Base-by-base conservation (phyloP, 768 basidiomycete species). In the Xerocomellus chrysenteron region DNA sequence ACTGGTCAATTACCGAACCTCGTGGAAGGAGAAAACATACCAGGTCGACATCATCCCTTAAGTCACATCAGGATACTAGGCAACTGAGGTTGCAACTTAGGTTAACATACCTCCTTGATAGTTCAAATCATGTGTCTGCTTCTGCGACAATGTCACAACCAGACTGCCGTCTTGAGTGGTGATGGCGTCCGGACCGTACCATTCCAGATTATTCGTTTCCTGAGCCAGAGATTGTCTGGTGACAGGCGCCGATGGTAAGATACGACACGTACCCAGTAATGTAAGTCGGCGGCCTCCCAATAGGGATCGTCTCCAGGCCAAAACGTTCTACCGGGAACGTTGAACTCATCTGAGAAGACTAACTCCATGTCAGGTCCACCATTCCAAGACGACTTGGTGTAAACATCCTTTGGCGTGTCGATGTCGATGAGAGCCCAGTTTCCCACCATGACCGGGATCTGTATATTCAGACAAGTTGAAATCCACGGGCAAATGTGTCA, bases 221-320 rank as follows among this genome's bases (percentile, higher is more conserved):
- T 71, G 39, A 35, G 32, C 32, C 11, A 11, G 19, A 50, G 10
- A 30, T 49, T 78, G 75, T 59, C 73, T 69, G 55, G 17, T 39
- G n/a, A 42, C 75, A 56, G 73, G 67, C 10, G 50, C 21, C 37
- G 39, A 47, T 61, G 54, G 56, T 50, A 69, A 65, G 65, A 64
- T 37, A 68, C 21, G 66, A 55, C 46, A 65, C 74, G 56, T 42
- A 76, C 74, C 71, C 75, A 75, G 51, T 76, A 77, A 57, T 79
- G 71, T 28, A 80, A 56, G 61, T 79, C 68, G 19, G 59, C 75
- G 0, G 78, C 88, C 66, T 90, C 87, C 88, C 88, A 90, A 63
- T 88, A 92, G 4, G 91, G 91, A 68, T 93, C 91, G 60, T 92
- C 90, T 6, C 88, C 88, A 41, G 86, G 82, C 74, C 88, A 92